phyloP scores from a whole-genome alignment of 2,329 filamentous ascomycete species.

The Teratosphaeria gauchensis region DNA sequence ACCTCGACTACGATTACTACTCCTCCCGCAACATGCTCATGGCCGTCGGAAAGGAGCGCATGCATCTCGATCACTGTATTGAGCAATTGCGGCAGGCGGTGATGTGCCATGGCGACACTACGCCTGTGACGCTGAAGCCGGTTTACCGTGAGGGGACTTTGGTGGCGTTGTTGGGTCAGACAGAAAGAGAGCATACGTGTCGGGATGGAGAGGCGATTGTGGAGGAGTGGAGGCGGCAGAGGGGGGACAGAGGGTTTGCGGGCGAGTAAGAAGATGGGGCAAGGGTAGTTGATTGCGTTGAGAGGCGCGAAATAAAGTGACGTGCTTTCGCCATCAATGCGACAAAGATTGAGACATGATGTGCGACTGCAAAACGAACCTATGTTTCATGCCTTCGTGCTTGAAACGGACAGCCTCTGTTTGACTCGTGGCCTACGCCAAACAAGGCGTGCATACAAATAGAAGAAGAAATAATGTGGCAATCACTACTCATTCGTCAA shows the following conservation, averaged over 20 bases:
- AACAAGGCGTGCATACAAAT: no score
- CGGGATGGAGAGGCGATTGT: slow-evolving; percentile 4
- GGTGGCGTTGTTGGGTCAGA: slow-evolving; percentile 6
- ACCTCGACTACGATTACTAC: slow-evolving; percentile 5
- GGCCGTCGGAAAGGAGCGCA: neutral
- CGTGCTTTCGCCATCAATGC: no score
- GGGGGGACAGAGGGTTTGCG: neutral
- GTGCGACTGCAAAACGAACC: no score
- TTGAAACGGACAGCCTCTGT: no score
- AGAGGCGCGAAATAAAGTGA: no score
- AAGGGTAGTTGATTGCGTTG: no score
- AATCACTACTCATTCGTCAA: no score
- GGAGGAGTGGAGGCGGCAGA: neutral
- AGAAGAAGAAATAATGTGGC: no score
- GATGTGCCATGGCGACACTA: slow-evolving; percentile 8
- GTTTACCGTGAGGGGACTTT: neutral
- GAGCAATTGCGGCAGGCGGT: slow-evolving; percentile 8
- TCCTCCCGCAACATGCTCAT: neutral
- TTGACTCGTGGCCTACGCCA: no score
- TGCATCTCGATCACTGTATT: slow-evolving; percentile 9
- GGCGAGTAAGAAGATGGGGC: neutral
- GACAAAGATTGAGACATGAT: no score
- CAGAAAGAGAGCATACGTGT: slow-evolving; percentile 7
- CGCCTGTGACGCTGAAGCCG: slow-evolving; percentile 8
- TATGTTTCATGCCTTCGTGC: no score